Conservation (phyloP, 2,329 filamentous ascomycete genomes). For the Sarocladium strictum region DNA sequence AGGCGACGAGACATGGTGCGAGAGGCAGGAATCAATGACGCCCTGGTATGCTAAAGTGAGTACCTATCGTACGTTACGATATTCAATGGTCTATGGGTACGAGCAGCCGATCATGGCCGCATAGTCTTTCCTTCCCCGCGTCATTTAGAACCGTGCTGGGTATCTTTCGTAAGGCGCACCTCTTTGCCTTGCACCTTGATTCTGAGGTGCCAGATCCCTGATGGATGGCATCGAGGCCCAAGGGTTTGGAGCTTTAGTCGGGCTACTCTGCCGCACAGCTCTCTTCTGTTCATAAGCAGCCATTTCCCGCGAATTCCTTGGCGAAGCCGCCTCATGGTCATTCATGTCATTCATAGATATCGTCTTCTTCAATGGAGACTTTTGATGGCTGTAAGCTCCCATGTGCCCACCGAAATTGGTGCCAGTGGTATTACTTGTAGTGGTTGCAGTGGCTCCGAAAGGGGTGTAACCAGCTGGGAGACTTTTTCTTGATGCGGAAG, state of each 20-base stretch:
- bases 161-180: slow-evolving; percentile 31
- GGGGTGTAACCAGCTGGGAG: slow-evolving; percentile 27
- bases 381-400: slow-evolving; percentile 72
- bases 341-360: slow-evolving; percentile 55
- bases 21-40: neutral
- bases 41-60: neutral
- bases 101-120: too few relatives aligned
- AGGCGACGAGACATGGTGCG: neutral
- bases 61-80: neutral
- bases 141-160: slow-evolving; percentile 21
- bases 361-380: slow-evolving; percentile 78
- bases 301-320: slow-evolving; percentile 57
- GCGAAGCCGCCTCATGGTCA: slow-evolving; percentile 34
- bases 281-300: slow-evolving; percentile 49
- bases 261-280: slow-evolving; percentile 31
- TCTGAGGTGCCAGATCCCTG: slow-evolving; percentile 26
- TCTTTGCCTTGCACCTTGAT: neutral
- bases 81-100: neutral
- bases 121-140: too few relatives aligned
- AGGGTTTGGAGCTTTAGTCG: slow-evolving; percentile 26
- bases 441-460: slow-evolving; percentile 18
- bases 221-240: slow-evolving; percentile 2
- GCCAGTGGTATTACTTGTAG: slow-evolving; percentile 17
- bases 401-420: slow-evolving; percentile 62
- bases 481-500: slow-evolving; percentile 26